Conservation (phyloP, 2,329 filamentous ascomycete genomes). For the Teratosphaeria viscida region DNA sequence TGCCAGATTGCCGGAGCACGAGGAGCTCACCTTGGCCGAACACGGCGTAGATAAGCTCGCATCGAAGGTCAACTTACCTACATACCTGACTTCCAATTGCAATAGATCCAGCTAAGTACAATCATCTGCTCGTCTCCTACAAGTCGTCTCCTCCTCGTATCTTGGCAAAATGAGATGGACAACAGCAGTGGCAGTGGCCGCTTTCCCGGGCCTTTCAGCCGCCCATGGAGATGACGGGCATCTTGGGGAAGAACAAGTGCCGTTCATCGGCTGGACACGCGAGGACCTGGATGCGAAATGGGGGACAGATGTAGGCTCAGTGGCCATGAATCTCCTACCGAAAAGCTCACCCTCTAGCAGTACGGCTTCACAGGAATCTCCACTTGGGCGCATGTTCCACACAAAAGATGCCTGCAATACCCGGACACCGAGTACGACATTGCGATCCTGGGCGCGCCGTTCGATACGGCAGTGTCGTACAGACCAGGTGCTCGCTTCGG, state of each 20-base stretch:
- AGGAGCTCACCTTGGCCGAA: neutral
- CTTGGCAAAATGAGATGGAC: neutral
- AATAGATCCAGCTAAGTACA: neutral
- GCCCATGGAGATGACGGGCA: constrained; percentile 6
- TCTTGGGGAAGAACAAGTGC: constrained; percentile 5
- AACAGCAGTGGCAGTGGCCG: neutral
- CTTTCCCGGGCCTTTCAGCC: neutral
- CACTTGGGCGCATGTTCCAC: constrained; percentile 36
- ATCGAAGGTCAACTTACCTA: neutral
- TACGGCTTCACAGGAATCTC: constrained; percentile 27
- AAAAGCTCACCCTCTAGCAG: constrained; percentile 5
- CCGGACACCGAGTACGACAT: constrained; percentile 37
- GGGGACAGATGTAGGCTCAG: constrained; percentile 15
- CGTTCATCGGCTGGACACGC: constrained; percentile 16
- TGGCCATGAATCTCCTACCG: neutral
- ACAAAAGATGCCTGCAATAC: constrained; percentile 38
- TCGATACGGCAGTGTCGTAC: constrained; percentile 41
- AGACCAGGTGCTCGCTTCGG: constrained; percentile 57
- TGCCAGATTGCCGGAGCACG: neutral
- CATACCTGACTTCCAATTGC: neutral
- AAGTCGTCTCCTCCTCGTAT: neutral
- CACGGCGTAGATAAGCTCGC: constrained; percentile 2
- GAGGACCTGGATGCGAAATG: constrained; percentile 21
- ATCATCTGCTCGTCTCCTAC: neutral
- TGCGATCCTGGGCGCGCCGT: constrained; percentile 39